Percentiles rank a stretch among this genome's conserved stretches.
phyloP scores from a whole-genome alignment of 805 yeast species.

The Schizosaccharomyces lindneri region DNA sequence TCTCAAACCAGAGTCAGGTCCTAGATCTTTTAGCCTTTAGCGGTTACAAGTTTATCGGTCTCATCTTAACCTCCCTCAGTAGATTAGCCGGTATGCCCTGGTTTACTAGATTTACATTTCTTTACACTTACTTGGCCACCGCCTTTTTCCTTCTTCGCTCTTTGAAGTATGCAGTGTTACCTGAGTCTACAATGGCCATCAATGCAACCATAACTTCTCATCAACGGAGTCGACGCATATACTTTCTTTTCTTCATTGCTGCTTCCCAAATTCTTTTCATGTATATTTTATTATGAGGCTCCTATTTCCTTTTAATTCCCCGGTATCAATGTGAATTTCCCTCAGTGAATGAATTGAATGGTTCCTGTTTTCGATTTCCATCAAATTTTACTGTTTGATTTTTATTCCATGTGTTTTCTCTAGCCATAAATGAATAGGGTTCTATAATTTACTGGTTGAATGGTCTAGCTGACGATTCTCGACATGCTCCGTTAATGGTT shows the following conservation, averaged over 20 bases:
- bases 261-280: conserved; percentile 51
- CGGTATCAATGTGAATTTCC: neutral
- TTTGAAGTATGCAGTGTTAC: conserved; percentile 40
- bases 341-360: too few relatives aligned
- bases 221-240: conserved; percentile 58
- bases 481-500: too few relatives aligned
- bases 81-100: neutral
- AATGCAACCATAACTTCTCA: conserved; percentile 23
- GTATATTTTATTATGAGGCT: conserved; percentile 32
- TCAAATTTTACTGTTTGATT: too few relatives aligned
- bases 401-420: too few relatives aligned
- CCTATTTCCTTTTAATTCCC: neutral
- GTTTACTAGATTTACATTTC: conserved; percentile 25
- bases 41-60: conserved; percentile 80
- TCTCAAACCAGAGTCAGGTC: conserved; percentile 23
- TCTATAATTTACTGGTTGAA: too few relatives aligned
- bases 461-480: too few relatives aligned
- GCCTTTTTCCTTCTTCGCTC: conserved; percentile 28
- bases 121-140: conserved; percentile 29
- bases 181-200: conserved; percentile 21
- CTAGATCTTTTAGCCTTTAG: conserved; percentile 75
- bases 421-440: too few relatives aligned
- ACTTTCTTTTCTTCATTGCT: conserved; percentile 63
- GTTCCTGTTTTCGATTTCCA: too few relatives aligned
- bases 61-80: conserved; percentile 12